Base-by-base conservation (phyloP, 805 yeast species). In the Starmerella ratchasimensis region DNA sequence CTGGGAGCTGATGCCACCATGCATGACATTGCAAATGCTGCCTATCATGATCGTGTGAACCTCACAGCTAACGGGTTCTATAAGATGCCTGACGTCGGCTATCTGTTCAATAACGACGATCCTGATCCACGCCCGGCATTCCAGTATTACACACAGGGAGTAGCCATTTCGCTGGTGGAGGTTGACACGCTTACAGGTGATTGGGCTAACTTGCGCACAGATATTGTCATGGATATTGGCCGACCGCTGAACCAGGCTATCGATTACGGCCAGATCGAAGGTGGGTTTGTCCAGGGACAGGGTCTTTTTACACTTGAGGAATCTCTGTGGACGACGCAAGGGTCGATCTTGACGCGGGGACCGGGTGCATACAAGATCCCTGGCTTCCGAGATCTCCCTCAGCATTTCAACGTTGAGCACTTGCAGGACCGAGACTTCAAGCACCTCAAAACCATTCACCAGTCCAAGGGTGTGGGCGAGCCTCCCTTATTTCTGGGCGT, bases 311-410 rank as follows among this genome's bases (percentile, higher is more conserved):
- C 71, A 1, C 61, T 67, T 48, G 71, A 67, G 41, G 69, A 67
- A 45, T 61, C 68, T 1, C 46, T 67, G 31, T 67, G 71, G 70
- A 49, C 64, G 30, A 57, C 59, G 36, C 60, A 57, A 24, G 69
- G 70, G 17, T 51, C 60, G 1, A 46, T 67, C 23, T 58, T 63
- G 39, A 66, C 71, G 0, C 53, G 68, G 16, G 71, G 71, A 1
- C 71, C 71, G 11, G 71, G 71, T 17, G 60, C 61, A 23, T 66
- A 66, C 49, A 67, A 67, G 57, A 66, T 67, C 23, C 71, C 71
- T 2, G 71, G 71, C 3, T 66, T 66, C 50, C 47, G 69, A 21
- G 70, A 67, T 43, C 58, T 62, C 23, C 71, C 71, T 4, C 69
- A 65, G 45, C 53, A 50, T 23, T 66, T 65, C 52, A 61, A 61